Percentiles rank a stretch among this genome's conserved stretches.
Evolutionary conservation across 2,329 filamentous ascomycete genomes (phyloP).

Genomic region (Penicillium brevicompactum): DNA sequence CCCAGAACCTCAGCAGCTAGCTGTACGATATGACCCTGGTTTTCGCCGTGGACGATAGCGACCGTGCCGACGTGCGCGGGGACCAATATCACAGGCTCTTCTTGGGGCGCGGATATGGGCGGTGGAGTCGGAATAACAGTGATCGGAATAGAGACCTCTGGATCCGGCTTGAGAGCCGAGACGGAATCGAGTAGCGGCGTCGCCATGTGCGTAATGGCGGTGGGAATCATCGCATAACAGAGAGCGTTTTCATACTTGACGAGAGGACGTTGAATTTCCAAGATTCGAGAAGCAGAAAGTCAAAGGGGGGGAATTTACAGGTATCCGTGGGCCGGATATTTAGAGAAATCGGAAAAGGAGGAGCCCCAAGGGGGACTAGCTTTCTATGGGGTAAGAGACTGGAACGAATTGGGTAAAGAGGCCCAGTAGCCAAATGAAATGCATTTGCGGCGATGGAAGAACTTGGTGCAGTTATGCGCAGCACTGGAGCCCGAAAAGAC

Average conservation of each 20-base stretch:
- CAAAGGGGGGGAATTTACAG: neutral
- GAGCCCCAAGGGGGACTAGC: conserved; percentile 1
- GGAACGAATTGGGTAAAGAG: neutral
- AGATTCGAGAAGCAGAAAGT: neutral
- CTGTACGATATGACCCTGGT: conserved; percentile 73
- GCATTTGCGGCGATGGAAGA: conserved; percentile 15
- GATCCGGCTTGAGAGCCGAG: conserved; percentile 23
- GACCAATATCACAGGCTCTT: neutral
- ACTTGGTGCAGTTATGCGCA: conserved; percentile 14
- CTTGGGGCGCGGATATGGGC: neutral
- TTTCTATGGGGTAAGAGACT: conserved; percentile 4
- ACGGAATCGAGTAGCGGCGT: conserved; percentile 31
- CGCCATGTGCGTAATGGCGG: conserved; percentile 35
- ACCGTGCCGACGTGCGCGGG: conserved; percentile 38
- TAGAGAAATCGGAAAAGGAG: conserved; percentile 1
- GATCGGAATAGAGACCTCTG: conserved; percentile 12
- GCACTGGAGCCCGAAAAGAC: conserved; percentile 14
- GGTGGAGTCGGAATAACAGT: conserved; percentile 7
- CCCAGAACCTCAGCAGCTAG: conserved; percentile 78
- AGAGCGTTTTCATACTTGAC: conserved; percentile 28
- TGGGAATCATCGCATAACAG: conserved; percentile 39
- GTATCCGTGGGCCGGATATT: conserved; percentile 1
- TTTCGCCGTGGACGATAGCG: conserved; percentile 69
- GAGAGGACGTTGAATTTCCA: neutral
- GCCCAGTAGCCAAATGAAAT: conserved; percentile 1